Conservation (phyloP, 495 filamentous ascomycete species). For the Rusavskia elegans region DNA sequence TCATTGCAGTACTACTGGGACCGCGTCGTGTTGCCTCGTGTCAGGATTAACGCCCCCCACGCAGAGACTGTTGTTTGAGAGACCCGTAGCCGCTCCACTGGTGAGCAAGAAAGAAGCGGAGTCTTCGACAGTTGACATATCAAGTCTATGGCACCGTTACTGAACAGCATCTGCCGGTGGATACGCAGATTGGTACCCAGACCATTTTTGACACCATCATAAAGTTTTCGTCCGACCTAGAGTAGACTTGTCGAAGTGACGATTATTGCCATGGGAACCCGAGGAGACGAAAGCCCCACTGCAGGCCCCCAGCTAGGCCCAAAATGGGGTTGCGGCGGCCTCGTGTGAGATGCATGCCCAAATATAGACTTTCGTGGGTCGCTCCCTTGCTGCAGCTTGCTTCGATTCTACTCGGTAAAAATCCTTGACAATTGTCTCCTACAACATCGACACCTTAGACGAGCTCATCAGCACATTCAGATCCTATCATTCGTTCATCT, state of each 20-base stretch:
- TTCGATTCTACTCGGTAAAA: not conserved
- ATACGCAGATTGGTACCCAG: no score
- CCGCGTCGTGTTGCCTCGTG: no score
- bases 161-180: no score
- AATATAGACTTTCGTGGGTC: not conserved
- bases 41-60: no score
- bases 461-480: not conserved
- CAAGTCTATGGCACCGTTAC: no score
- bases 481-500: not conserved
- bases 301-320: not conserved
- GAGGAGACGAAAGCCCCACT: not conserved
- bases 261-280: constrained; percentile 1
- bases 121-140: no score
- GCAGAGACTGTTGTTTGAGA: no score
- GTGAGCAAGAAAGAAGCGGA: no score
- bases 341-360: not conserved
- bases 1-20: no score
- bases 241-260: not conserved
- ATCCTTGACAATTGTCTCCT: no score
- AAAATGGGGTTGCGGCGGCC: not conserved
- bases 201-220: no score
- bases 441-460: not conserved
- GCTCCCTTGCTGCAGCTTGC: not conserved
- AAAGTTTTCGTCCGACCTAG: not conserved
- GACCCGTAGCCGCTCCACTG: no score